Evolutionary conservation across 2,329 filamentous ascomycete genomes (phyloP), one percentile per base, ranked within the genome.

Genomic region (Epichloe brachyelytri): DNA sequence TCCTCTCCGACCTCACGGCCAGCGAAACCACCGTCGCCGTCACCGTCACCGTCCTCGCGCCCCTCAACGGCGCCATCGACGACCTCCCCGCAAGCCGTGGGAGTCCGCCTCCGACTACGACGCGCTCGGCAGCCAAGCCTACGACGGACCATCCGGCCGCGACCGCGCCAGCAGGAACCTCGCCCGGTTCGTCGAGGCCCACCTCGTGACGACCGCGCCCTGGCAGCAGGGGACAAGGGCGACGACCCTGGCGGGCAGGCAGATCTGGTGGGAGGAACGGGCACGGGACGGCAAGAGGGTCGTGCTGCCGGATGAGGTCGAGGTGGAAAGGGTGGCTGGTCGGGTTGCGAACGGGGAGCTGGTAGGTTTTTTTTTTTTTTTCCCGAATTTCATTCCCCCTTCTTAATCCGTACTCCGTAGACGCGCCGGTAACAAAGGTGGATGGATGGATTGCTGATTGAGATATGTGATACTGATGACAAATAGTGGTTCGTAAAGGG

Each of bases 301-400:
- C 63, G 66, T 93, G 30, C 83, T 90, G 72, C 93, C 91, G 0
- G 85, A 85, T 5, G 77, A 81, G 56, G 79, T 96, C 43, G 82
- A 90, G 65, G 85, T 97, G 14, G 78, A 82, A 41, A 81, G 74
- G 52, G 74, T 95, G 48, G 84, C 83, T 2, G 84, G 83, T 57
- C 78, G 80, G 54, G 90, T 94, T 17, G 78, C 80, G 3, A 98
- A 97, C 64, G 93, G 93, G 4, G 86, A 97, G 68, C 76, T 97
- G 58, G 75, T 77, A 63, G 62, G 75, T 69, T 6, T 2, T 7
- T 4, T 37, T 5, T 15, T 47, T n/a, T 19, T 19, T 19, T 19
- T 19, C 2, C 19, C 19, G 19, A 19, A 20, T 1, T 20, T 20
- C 19, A 20, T 20, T 20, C 2, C 7, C 6, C 26, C 26, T 30